Percentiles rank a stretch among this genome's conserved stretches.
Evolutionary conservation across 2,329 filamentous ascomycete species (phyloP).

Genomic region (Lasiodiplodia theobromae): DNA sequence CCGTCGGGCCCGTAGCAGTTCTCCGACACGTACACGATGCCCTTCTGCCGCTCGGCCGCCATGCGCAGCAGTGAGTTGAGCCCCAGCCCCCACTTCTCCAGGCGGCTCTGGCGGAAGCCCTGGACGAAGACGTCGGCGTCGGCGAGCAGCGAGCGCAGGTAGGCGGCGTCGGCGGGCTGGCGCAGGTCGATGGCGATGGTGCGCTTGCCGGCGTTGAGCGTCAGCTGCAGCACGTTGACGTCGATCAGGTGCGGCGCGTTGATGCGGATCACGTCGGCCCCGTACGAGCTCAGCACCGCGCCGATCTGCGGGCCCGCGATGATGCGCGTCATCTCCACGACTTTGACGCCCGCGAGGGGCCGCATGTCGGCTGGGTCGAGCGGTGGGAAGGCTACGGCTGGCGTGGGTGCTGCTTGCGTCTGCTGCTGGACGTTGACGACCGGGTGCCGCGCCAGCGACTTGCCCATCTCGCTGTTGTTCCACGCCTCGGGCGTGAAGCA

Average conservation of each 20-base stretch:
- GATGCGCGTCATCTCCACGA: constrained; percentile 51
- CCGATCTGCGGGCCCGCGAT: constrained; percentile 56
- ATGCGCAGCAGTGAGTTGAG: constrained; percentile 51
- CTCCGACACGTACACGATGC: constrained; percentile 58
- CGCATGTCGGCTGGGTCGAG: constrained; percentile 40
- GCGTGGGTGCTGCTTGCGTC: constrained; percentile 45
- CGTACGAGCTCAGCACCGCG: constrained; percentile 52
- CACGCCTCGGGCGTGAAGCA: constrained; percentile 55
- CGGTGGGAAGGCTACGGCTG: constrained; percentile 42
- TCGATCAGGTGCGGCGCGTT: constrained; percentile 52
- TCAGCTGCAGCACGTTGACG: constrained; percentile 48
- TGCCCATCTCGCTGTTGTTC: constrained; percentile 54
- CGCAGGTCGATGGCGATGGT: constrained; percentile 58
- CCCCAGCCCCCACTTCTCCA: constrained; percentile 53
- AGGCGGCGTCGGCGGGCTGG: constrained; percentile 48
- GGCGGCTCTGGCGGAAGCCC: constrained; percentile 57
- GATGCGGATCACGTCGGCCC: constrained; percentile 57
- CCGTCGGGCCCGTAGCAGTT: constrained; percentile 61
- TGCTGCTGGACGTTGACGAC: constrained; percentile 49
- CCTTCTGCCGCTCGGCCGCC: constrained; percentile 50
- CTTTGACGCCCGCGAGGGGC: constrained; percentile 52
- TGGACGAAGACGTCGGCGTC: constrained; percentile 63
- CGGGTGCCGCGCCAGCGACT: constrained; percentile 50
- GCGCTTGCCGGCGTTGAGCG: constrained; percentile 57
- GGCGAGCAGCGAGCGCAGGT: constrained; percentile 52